Evolutionary conservation across 2,329 filamentous ascomycete species (phyloP).

Genomic region (Geosmithia flava): DNA sequence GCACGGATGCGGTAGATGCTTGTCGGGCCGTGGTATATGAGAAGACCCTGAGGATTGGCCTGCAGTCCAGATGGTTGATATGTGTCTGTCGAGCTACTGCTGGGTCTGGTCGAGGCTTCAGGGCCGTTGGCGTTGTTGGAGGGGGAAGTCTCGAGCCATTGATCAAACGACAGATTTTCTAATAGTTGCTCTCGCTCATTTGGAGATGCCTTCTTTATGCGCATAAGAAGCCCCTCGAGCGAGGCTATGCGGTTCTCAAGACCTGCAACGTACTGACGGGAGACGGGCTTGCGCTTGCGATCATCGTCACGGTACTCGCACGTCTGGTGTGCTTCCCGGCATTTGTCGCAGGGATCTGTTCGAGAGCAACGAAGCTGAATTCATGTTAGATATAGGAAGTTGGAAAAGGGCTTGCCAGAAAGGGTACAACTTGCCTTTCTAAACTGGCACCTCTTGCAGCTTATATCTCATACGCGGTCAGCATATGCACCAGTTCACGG

Average conservation of each 20-base stretch:
- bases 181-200: constrained; percentile 4
- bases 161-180: not conserved
- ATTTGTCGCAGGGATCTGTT: constrained; percentile 6
- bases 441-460: constrained; percentile 5
- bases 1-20: constrained; percentile 11
- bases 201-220: constrained; percentile 2
- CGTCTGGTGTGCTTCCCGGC: not conserved
- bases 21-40: constrained; percentile 9
- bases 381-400: not conserved
- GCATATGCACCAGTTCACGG: not conserved
- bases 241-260: constrained; percentile 6
- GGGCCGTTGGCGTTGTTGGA: not conserved
- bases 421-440: constrained; percentile 2
- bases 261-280: constrained; percentile 4
- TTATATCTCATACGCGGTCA: not conserved
- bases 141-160: not conserved
- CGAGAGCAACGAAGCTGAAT: constrained; percentile 6
- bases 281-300: constrained; percentile 4
- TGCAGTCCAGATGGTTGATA: not conserved
- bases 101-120: not conserved
- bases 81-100: no score
- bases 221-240: constrained; percentile 6
- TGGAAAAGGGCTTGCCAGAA: not conserved
- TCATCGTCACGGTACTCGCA: constrained; percentile 8
- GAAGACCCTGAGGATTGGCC: not conserved